Base-by-base conservation (phyloP, 2,329 filamentous ascomycete genomes). In the Fusarium floridanum region DNA sequence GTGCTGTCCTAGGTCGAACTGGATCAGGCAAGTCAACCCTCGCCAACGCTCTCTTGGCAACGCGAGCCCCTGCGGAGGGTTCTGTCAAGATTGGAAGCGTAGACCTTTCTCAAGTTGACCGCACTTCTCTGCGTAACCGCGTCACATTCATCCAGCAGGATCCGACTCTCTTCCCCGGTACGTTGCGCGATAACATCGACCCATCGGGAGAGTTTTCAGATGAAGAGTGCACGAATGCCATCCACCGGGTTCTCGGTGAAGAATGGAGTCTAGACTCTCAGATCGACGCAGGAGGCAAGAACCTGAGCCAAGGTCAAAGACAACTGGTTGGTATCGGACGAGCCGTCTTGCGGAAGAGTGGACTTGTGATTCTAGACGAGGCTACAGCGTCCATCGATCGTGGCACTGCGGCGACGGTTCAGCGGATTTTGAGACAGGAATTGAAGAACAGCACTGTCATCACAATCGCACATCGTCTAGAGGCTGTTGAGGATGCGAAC, bases 1-100 rank as follows among this genome's bases (percentile, higher is more conserved):
- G 90, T 43, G 89, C 89, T 0, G 90, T 98, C 7, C 92, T 96
- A 1, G 95, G 95, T 2, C 91, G 95, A 39, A 98, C 95, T 0
- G 92, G 94, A 0, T 97, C 94, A 0, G 95, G 95, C 17, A 98
- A 98, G 83, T 95, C 93, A 32, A 98, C 95, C 0, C 84, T 92
- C 2, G 90, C 90, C 3, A 86, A 91, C 34, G 88, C 88, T 3
- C 84, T 92, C 1, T 85, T 91, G 0, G 88, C 87, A 4, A 90
- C 89, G 0, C 84, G 91, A 48, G 84, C 86, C 1, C 88, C 90
- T 0, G 80, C 80, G 2, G 79, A 81, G 1, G 90, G 90, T 1
- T 80, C 78, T n/a, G 86, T 92, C 53, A 85, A 80, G 22, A 88
- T 92, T 64, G 90, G 91, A 53, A 82, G 78, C 61, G 77, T 90